phyloP scores from a whole-genome alignment of 129 eudicot species.

The Mikania micrantha region DNA sequence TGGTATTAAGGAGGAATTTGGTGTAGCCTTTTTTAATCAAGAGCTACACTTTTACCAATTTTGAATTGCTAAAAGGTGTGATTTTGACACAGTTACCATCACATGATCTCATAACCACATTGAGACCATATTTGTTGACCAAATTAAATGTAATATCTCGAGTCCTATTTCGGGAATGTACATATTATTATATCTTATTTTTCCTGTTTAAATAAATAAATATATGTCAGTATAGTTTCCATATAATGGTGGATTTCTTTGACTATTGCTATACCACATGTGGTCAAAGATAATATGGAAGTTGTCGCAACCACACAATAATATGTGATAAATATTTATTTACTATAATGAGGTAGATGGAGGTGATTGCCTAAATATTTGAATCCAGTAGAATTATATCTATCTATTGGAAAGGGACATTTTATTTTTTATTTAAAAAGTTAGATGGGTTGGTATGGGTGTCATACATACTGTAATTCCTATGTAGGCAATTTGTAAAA shows the following conservation, averaged over 20 bases:
- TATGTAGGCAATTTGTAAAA: slow-evolving; percentile 28
- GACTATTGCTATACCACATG: slow-evolving; percentile 25
- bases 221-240: not conserved
- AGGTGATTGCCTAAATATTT: slow-evolving; percentile 28
- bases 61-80: not conserved
- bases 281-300: slow-evolving; percentile 25
- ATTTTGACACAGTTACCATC: slow-evolving; percentile 11
- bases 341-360: slow-evolving; percentile 23
- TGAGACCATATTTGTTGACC: slow-evolving; percentile 12
- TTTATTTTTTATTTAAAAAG: not conserved
- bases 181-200: slow-evolving; percentile 4
- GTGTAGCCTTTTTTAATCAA: not conserved
- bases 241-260: slow-evolving; percentile 17
- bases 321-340: slow-evolving; percentile 16
- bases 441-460: slow-evolving; percentile 24
- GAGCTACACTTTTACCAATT: not conserved
- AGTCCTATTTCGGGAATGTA: slow-evolving; percentile 25
- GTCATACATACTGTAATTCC: slow-evolving; percentile 36
- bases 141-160: slow-evolving; percentile 6
- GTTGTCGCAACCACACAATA: slow-evolving; percentile 25
- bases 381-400: slow-evolving; percentile 24
- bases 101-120: slow-evolving; percentile 14
- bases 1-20: not conserved
- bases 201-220: slow-evolving; percentile 7
- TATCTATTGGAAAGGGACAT: slow-evolving; percentile 32